Base-by-base conservation (phyloP, 108 stramenopile genomes). In the Nitzschia palea region DNA sequence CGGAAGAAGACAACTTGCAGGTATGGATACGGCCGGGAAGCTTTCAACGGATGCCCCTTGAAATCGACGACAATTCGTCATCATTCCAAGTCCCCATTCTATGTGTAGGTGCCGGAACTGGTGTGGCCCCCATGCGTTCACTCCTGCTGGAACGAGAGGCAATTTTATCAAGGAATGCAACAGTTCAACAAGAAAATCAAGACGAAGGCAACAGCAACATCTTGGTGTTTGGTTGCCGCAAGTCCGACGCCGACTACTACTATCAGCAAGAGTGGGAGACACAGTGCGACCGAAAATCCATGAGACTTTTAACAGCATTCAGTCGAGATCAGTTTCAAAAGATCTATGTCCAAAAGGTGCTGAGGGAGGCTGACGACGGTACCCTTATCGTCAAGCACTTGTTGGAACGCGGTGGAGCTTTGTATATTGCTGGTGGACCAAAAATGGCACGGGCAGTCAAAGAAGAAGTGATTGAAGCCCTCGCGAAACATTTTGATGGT, bases 381-480 rank as follows among this genome's bases (percentile, higher is more conserved):
- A 31, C 36, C 31, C 58, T 85, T 45, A 86, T 91, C 62, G 72
- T 67, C 10, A 31, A 53, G n/a, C 93, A 94, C 52, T 68, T 94
- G 27, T 51, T 87, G 43, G 77, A 80, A 33, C 44, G 56, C 0
- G 45, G 72, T 32, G 89, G 93, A 27, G 89, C 89, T 29, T 60
- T 94, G 25, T 90, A 85, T 40, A 84, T 94, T 62, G 92, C 92
- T 2, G 92, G 92, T 55, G 86, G 89, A 23, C 86, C 92, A 12
- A 88, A 83, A 54, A 94, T 94, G 92, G 88, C 92, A 5, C 70
- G 77, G 15, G 77, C 82, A 9, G 89, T 90, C 40, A 86, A 82
- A 42, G 86, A 94, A 58, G 89, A 88, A 62, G 74, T 94, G 18
- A 66, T 90, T 3, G 85, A 81, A 54, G 65, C 67, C 6, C 72